Evolutionary conservation across 2,329 filamentous ascomycete species (phyloP).

Genomic region (Microcyclospora tardicrescens): DNA sequence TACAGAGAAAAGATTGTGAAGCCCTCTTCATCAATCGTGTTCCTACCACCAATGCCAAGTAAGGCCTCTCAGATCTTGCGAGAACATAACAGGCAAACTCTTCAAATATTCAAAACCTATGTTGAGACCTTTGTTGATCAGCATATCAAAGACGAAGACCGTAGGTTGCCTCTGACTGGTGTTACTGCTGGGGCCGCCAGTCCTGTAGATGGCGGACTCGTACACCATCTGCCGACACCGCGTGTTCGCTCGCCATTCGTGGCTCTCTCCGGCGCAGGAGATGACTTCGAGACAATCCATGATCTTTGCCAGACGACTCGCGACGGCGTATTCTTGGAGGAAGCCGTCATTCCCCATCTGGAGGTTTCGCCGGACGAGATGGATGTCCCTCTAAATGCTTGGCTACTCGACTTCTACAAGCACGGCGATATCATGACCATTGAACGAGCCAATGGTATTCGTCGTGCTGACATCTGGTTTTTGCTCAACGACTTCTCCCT

Average conservation of each 20-base stretch:
- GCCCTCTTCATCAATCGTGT: slow-evolving; percentile 49
- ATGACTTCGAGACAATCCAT: slow-evolving; percentile 50
- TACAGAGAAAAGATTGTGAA: slow-evolving; percentile 38
- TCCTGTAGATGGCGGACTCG: slow-evolving; percentile 7
- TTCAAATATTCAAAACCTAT: slow-evolving; percentile 55
- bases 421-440: slow-evolving; percentile 53
- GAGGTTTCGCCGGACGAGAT: slow-evolving; percentile 45
- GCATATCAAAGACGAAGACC: slow-evolving; percentile 43
- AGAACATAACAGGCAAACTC: slow-evolving; percentile 51
- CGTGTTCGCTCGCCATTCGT: slow-evolving; percentile 54
- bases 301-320: slow-evolving; percentile 56
- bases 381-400: slow-evolving; percentile 48
- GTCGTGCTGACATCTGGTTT: slow-evolving; percentile 58
- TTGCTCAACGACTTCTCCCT: slow-evolving; percentile 52
- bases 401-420: slow-evolving; percentile 65
- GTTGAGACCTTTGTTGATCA: slow-evolving; percentile 56
- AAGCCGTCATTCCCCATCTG: slow-evolving; percentile 58
- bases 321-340: slow-evolving; percentile 59
- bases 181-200: slow-evolving; percentile 28
- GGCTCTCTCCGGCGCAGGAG: slow-evolving; percentile 55
- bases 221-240: slow-evolving; percentile 25
- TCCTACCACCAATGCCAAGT: slow-evolving; percentile 50
- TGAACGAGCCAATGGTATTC: slow-evolving; percentile 52
- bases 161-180: slow-evolving; percentile 45
- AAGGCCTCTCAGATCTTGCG: slow-evolving; percentile 44